A percentile compares a stretch with the other conserved stretches of the same genome.
These are phyloP conservation scores for Oidiodendron maius DNA, from an alignment of 495 filamentous ascomycete genomes.

Conservation along the genomic window DNA sequence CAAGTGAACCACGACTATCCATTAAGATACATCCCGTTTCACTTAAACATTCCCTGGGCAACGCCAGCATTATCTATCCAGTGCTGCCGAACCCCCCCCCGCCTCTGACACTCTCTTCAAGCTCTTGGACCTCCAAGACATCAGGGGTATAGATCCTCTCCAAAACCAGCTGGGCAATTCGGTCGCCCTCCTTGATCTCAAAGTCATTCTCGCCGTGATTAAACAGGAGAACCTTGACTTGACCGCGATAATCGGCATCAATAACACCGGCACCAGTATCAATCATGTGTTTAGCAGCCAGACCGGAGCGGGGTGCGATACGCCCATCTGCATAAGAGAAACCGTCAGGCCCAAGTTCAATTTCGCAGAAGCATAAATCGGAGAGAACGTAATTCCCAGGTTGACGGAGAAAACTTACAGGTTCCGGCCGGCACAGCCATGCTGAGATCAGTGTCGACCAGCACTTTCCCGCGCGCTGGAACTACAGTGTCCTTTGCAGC, in stretches of 20 bases:
- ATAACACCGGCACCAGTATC: conserved; percentile 94
- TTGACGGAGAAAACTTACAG: conserved; percentile 56
- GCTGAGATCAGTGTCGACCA: conserved; percentile 85
- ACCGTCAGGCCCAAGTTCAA: too few relatives aligned
- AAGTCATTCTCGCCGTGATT: conserved; percentile 86
- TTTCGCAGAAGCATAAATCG: too few relatives aligned
- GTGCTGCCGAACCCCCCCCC: conserved; percentile 94
- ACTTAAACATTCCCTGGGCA: too few relatives aligned
- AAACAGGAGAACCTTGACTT: conserved; percentile 88
- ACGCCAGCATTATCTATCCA: conserved; percentile 42
- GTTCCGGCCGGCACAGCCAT: conserved; percentile 85
- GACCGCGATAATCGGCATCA: conserved; percentile 93
- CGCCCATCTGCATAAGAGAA: conserved; percentile 65
- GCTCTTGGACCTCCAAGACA: conserved; percentile 75
- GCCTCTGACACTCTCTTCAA: conserved; percentile 87
- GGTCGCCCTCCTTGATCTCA: conserved; percentile 74
- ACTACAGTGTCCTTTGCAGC: conserved; percentile 67
- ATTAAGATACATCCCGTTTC: not conserved
- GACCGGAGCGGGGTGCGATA: conserved; percentile 84
- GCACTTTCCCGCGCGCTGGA: conserved; percentile 72
- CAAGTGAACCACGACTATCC: conserved; percentile 10
- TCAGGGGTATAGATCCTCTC: conserved; percentile 93
- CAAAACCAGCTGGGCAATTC: conserved; percentile 87
- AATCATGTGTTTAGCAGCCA: conserved; percentile 90
- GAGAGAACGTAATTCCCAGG: too few relatives aligned